These are phyloP conservation scores for Pyrenula aspistea DNA, from an alignment of 495 filamentous ascomycete species.

Conservation along the genomic window DNA sequence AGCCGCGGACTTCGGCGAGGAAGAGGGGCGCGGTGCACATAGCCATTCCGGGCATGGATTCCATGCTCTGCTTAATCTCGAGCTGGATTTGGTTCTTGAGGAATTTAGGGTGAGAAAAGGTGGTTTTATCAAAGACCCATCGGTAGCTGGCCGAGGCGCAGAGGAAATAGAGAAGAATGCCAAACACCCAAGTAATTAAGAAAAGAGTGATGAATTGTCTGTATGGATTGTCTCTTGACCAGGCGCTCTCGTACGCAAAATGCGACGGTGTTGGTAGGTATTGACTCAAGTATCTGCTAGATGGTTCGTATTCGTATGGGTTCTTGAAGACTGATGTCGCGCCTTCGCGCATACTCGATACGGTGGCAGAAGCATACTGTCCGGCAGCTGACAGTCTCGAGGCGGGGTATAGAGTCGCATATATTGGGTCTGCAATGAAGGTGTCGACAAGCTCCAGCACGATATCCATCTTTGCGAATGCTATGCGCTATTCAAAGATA, in stretches of 20 bases:
- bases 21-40: slow-evolving; percentile 75
- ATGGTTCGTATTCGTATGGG: slow-evolving; percentile 55
- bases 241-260: slow-evolving; percentile 72
- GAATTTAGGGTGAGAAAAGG: slow-evolving; percentile 84
- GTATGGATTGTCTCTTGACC: slow-evolving; percentile 67
- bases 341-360: slow-evolving; percentile 20
- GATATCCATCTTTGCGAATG: slow-evolving; percentile 61
- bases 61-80: slow-evolving; percentile 72
- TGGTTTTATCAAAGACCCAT: slow-evolving; percentile 89
- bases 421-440: slow-evolving; percentile 70
- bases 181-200: slow-evolving; percentile 81
- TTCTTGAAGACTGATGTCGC: slow-evolving; percentile 27
- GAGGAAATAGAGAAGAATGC: slow-evolving; percentile 70
- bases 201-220: slow-evolving; percentile 69
- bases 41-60: slow-evolving; percentile 71
- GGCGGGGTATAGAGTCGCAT: slow-evolving; percentile 58
- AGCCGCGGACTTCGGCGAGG: slow-evolving; percentile 71
- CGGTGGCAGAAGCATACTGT: slow-evolving; percentile 20
- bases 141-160: slow-evolving; percentile 75
- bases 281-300: slow-evolving; percentile 59
- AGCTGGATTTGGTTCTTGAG: slow-evolving; percentile 84
- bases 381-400: slow-evolving; percentile 30
- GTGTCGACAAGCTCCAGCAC: slow-evolving; percentile 78
- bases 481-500: not conserved
- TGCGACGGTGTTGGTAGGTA: slow-evolving; percentile 40